These are phyloP conservation scores for Penicillium canescens DNA, from an alignment of 495 filamentous ascomycete species.

Conservation along the genomic window DNA sequence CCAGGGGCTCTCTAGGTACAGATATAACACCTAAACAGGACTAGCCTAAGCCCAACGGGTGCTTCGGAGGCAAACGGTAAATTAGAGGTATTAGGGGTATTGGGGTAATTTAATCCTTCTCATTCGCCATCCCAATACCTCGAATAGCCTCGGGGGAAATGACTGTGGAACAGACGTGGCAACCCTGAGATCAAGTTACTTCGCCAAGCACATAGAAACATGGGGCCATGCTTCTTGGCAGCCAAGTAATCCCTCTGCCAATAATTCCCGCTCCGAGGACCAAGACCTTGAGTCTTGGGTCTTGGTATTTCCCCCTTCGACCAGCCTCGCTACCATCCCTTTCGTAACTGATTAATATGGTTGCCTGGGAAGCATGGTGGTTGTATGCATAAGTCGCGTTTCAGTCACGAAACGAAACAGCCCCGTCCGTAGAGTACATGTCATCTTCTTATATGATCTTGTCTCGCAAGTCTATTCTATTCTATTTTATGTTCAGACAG, in stretches of 20 bases:
- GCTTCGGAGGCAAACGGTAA: too few relatives aligned
- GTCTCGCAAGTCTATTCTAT: neutral
- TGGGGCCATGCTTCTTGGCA: constrained; percentile 29
- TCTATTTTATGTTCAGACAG: constrained; percentile 2
- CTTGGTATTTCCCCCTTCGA: constrained; percentile 12
- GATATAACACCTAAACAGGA: too few relatives aligned
- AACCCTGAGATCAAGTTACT: neutral
- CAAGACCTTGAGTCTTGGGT: constrained; percentile 15
- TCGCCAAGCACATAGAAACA: constrained; percentile 21
- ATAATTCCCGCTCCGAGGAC: constrained; percentile 31
- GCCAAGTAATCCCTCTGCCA: constrained; percentile 35
- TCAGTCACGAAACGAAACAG: too few relatives aligned
- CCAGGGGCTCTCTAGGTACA: too few relatives aligned
- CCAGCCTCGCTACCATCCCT: neutral
- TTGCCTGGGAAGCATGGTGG: constrained; percentile 4
- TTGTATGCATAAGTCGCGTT: constrained; percentile 4
- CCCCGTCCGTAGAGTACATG: neutral
- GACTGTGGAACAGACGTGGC: too few relatives aligned
- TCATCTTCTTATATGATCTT: neutral
- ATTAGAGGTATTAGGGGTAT: too few relatives aligned
- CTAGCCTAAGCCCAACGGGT: too few relatives aligned
- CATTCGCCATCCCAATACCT: too few relatives aligned
- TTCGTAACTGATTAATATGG: constrained; percentile 4
- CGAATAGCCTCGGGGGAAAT: too few relatives aligned
- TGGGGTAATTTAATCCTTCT: too few relatives aligned